Conservation (phyloP, 176 grass and related monocot species). For the Phoenix roebelenii region DNA sequence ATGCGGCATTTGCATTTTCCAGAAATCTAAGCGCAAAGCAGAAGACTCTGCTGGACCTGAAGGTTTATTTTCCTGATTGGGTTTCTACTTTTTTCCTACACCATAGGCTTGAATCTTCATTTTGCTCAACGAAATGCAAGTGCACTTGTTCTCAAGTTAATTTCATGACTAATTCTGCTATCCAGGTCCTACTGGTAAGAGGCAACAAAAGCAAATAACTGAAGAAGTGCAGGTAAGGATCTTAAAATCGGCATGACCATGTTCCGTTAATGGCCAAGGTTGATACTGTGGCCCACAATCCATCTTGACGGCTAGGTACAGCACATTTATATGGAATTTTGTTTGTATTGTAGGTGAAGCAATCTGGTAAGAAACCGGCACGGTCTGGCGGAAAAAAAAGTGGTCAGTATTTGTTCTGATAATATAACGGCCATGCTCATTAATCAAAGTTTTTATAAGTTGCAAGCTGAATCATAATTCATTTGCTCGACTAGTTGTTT, state of each 20-base stretch:
- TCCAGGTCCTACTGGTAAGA: constrained; percentile 46
- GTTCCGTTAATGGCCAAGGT: neutral
- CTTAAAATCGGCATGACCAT: neutral
- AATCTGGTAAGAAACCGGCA: constrained; percentile 16
- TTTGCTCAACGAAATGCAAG: neutral
- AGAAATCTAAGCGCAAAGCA: constrained; percentile 31
- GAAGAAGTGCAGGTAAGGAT: constrained; percentile 14
- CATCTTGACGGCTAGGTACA: neutral
- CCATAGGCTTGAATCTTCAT: neutral
- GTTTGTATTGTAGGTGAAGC: constrained; percentile 19
- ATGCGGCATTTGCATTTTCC: constrained; percentile 23
- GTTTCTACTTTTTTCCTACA: constrained; percentile 7
- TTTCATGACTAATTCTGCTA: constrained; percentile 4
- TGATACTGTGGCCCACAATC: neutral
- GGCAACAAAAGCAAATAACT: constrained; percentile 24
- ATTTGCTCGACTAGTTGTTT: neutral
- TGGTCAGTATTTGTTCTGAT: constrained; percentile 27
- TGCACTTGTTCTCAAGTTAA: neutral
- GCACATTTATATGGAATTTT: neutral
- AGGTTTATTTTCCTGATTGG: constrained; percentile 24
- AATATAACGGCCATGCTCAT: neutral
- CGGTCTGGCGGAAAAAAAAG: constrained; percentile 39
- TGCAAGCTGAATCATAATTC: neutral
- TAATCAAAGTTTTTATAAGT: neutral
- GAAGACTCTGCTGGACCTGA: constrained; percentile 46